These are phyloP conservation scores for Magnaporthales sp. DNA, from an alignment of 2,329 filamentous ascomycete species.

Conservation along the genomic window DNA sequence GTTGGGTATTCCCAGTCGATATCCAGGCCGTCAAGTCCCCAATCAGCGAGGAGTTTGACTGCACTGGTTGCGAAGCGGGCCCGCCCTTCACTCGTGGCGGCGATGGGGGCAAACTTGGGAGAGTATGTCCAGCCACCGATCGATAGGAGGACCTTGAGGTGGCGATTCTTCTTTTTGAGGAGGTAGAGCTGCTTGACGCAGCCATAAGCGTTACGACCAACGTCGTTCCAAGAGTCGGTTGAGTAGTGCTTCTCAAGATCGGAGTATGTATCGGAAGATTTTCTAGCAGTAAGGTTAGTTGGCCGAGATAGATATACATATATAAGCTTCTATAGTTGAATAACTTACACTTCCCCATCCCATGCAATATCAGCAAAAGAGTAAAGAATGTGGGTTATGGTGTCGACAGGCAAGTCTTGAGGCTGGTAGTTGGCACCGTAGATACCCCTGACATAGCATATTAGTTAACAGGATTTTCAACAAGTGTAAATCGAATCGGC, in stretches of 20 bases:
- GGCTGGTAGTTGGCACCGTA: constrained; percentile 47
- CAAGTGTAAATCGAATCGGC: neutral
- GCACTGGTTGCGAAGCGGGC: constrained; percentile 59
- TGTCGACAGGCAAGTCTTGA: constrained; percentile 55
- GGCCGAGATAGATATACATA: neutral
- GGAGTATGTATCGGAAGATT: constrained; percentile 52
- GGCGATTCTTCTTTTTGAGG: constrained; percentile 66
- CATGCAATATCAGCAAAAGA: constrained; percentile 37
- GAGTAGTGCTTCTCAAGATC: constrained; percentile 62
- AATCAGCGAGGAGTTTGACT: constrained; percentile 61
- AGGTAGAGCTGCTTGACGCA: constrained; percentile 69
- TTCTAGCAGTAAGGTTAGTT: constrained; percentile 15
- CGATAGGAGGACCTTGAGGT: constrained; percentile 70
- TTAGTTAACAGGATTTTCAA: neutral
- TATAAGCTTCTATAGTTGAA: neutral
- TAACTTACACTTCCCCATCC: constrained; percentile 37
- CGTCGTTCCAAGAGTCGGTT: constrained; percentile 51
- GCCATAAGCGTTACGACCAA: constrained; percentile 62
- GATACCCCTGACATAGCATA: constrained; percentile 23
- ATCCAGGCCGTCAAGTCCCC: constrained; percentile 49
- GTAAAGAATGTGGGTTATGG: constrained; percentile 68
- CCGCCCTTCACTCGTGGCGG: constrained; percentile 52
- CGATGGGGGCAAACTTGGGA: constrained; percentile 55
- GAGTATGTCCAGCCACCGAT: constrained; percentile 79
- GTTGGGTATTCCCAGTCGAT: constrained; percentile 49